Percentiles rank a stretch among this genome's conserved stretches.
Conservation (phyloP, 495 filamentous ascomycete genomes). For the Penicillium salamii region DNA sequence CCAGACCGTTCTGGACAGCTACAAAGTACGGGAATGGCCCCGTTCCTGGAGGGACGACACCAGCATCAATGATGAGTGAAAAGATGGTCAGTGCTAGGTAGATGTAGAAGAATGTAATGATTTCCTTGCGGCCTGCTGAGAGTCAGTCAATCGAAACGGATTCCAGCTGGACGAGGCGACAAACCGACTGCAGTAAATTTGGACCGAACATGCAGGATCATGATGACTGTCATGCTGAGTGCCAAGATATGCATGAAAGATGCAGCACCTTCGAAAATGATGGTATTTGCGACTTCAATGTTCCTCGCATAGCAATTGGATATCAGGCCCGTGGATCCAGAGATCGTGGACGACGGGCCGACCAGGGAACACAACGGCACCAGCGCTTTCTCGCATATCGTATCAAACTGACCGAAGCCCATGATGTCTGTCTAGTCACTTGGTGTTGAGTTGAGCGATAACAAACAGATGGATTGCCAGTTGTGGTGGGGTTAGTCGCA, state of each 20-base stretch:
- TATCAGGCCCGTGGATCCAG: conserved; percentile 73
- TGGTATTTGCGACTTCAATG: conserved; percentile 94
- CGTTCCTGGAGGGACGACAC: conserved; percentile 82
- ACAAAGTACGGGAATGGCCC: conserved; percentile 85
- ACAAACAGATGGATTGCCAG: conserved; percentile 16
- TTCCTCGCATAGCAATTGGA: conserved; percentile 91
- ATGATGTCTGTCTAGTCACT: conserved; percentile 44
- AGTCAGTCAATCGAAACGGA: conserved; percentile 5
- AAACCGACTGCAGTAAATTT: conserved; percentile 98
- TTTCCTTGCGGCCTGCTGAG: conserved; percentile 85
- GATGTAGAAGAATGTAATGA: conserved; percentile 95
- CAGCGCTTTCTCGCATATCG: conserved; percentile 80
- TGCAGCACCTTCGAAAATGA: conserved; percentile 93
- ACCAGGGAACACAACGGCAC: conserved; percentile 87
- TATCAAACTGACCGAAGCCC: conserved; percentile 86
- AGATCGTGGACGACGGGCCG: conserved; percentile 61
- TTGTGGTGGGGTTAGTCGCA: conserved; percentile 23
- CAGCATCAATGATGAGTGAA: conserved; percentile 89
- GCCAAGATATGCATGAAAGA: conserved; percentile 92
- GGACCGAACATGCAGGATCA: conserved; percentile 93
- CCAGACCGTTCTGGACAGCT: conserved; percentile 82
- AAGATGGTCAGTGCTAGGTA: conserved; percentile 86
- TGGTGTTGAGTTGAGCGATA: conserved; percentile 12
- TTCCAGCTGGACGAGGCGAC: conserved; percentile 33
- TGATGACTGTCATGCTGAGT: conserved; percentile 87